These are phyloP conservation scores for Lolium perenne DNA, from an alignment of 176 grass and related monocot species.

Conservation along the genomic window DNA sequence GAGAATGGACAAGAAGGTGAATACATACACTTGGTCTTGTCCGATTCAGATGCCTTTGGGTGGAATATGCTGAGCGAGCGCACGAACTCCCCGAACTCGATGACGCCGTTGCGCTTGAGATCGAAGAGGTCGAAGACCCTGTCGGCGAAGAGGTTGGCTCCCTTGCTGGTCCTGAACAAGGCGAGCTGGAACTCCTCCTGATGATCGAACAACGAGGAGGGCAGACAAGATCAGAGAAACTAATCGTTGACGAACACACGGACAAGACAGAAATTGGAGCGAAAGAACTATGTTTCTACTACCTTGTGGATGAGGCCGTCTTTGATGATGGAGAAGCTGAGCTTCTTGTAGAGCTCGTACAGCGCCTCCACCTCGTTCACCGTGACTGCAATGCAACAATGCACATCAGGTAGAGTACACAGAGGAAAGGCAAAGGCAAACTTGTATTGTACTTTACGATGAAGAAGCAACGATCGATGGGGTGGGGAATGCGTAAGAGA, in stretches of 20 bases:
- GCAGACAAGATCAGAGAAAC: not conserved
- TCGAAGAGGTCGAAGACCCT: slow-evolving; percentile 87
- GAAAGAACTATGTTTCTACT: too few species aligned
- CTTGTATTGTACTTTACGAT: not conserved
- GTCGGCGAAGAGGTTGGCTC: slow-evolving; percentile 70
- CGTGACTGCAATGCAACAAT: slow-evolving; percentile 45
- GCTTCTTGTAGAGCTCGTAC: slow-evolving; percentile 70
- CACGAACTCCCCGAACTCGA: slow-evolving; percentile 86
- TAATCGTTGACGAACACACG: too few species aligned
- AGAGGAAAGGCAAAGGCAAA: not conserved
- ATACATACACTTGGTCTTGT: slow-evolving; percentile 65
- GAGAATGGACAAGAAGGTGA: too few species aligned
- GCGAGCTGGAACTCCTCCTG: slow-evolving; percentile 88
- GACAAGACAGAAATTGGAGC: too few species aligned
- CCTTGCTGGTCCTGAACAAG: slow-evolving; percentile 70
- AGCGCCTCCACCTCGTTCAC: slow-evolving; percentile 81
- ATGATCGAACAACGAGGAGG: not conserved
- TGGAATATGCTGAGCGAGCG: slow-evolving; percentile 80
- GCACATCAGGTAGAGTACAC: not conserved
- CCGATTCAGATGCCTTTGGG: slow-evolving; percentile 44
- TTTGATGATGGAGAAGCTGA: slow-evolving; percentile 80
- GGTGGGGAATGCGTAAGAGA: not conserved
- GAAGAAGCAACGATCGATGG: too few species aligned
- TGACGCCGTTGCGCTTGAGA: slow-evolving; percentile 66
- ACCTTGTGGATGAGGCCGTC: slow-evolving; percentile 87